phyloP scores from a whole-genome alignment of 495 filamentous ascomycete genomes.

The Aspergillus bridgeri region DNA sequence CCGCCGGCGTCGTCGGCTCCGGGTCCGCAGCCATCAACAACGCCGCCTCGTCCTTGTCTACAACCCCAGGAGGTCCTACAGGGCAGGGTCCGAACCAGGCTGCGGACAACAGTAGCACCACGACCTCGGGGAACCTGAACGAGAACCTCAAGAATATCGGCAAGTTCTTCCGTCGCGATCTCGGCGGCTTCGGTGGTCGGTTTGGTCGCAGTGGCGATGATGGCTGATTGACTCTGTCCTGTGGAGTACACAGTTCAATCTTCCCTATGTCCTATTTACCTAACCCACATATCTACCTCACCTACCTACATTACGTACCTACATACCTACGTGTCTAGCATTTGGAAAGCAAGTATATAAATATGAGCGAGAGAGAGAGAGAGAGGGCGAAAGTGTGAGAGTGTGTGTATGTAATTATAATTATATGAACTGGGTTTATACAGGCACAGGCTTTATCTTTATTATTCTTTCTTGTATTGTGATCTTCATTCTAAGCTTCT shows the following conservation, averaged over 20 bases:
- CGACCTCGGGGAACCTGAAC: constrained; percentile 62
- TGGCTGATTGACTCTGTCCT: constrained; percentile 3
- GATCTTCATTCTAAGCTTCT: too few species aligned
- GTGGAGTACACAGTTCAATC: too few species aligned
- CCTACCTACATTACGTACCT: neutral
- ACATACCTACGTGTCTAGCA: neutral
- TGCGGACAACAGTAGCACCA: constrained; percentile 17
- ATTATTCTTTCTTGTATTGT: too few species aligned
- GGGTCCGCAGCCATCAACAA: neutral
- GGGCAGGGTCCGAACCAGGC: constrained; percentile 13
- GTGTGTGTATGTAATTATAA: neutral
- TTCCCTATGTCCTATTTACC: too few species aligned
- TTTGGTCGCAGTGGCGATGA: constrained; percentile 53
- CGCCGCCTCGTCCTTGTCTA: neutral
- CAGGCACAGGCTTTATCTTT: neutral
- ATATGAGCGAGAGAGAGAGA: neutral
- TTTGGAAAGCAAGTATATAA: neutral
- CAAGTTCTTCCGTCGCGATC: constrained; percentile 90
- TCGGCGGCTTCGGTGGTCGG: constrained; percentile 74
- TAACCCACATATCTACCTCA: too few species aligned
- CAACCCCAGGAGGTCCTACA: constrained; percentile 8
- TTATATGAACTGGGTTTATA: neutral
- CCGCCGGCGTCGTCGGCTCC: constrained; percentile 8
- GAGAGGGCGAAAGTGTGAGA: too few species aligned
- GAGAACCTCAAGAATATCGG: constrained; percentile 93